These are phyloP conservation scores for Aspergillus puulaauensis DNA, from an alignment of 2,329 filamentous ascomycete species.

Conservation along the genomic window DNA sequence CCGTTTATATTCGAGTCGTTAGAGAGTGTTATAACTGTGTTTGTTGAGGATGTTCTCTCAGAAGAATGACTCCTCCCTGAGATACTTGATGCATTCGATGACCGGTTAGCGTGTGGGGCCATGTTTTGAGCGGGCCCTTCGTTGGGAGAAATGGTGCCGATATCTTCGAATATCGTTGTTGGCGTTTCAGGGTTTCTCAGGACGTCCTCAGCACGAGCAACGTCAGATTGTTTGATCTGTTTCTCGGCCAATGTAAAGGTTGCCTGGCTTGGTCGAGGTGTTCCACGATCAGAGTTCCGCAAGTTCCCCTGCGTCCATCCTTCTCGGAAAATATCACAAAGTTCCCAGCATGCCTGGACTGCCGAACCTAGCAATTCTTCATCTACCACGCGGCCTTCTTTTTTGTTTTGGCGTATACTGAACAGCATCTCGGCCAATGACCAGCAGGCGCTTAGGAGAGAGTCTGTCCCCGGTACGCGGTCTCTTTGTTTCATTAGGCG, in stretches of 20 bases:
- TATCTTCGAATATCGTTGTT: constrained; percentile 93
- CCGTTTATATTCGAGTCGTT: constrained; percentile 78
- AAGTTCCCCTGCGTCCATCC: constrained; percentile 81
- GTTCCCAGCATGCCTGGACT: constrained; percentile 90
- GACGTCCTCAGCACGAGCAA: constrained; percentile 26
- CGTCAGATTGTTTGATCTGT: constrained; percentile 48
- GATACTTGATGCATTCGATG: constrained; percentile 74
- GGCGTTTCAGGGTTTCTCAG: constrained; percentile 72
- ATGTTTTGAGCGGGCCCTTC: constrained; percentile 74
- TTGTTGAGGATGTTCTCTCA: constrained; percentile 46
- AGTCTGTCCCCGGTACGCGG: constrained; percentile 76
- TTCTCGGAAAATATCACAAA: constrained; percentile 89
- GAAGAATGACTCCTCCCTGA: constrained; percentile 74
- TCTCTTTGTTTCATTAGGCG: constrained; percentile 92
- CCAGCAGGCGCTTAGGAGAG: constrained; percentile 84
- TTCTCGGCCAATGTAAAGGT: constrained; percentile 64
- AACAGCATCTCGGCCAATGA: constrained; percentile 89
- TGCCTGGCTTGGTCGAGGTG: constrained; percentile 76
- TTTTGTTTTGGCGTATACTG: constrained; percentile 77
- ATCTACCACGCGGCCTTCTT: constrained; percentile 70
- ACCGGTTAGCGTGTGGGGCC: constrained; percentile 57
- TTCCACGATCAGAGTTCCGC: constrained; percentile 70
- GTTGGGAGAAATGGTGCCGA: constrained; percentile 78
- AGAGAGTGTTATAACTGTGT: constrained; percentile 42
- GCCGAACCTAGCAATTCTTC: constrained; percentile 84